Base-by-base conservation (phyloP, 2,329 filamentous ascomycete species). In the Bretziella fagacearum region DNA sequence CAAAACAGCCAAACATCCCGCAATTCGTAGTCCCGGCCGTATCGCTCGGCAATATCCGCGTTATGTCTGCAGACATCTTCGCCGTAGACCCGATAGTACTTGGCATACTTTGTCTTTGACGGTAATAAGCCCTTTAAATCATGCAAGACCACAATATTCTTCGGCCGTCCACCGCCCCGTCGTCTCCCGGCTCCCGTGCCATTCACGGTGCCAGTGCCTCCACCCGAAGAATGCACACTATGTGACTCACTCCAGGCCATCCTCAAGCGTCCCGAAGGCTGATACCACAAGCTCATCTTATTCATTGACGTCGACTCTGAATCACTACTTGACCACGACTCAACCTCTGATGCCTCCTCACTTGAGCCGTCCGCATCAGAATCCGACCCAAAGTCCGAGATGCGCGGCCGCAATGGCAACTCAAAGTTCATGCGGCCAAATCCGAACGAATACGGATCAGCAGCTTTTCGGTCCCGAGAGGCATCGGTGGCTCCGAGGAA, bases 31-130 rank as follows among this genome's bases (percentile, higher is more conserved):
- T 41, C 35, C 4, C 76, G 73, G 3, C 80, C 83, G 54, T 81
- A 71, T 52, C 75, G 78, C 54, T 77, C 70, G 6, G 89, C 87
- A 39, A 93, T 77, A 1, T 65, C 63, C 6, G 86, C 84, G 59
- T 98, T 98, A 56, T 93, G 81, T 37, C 74, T 69, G 60, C 89
- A 96, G 3, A 94, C 77, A 30, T 81, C 73, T 51, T 86, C 77
- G 3, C 86, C 86, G 58, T 91, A 87, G 11, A 95, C 81, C 20
- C 72, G 73, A 61, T 96, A 98, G 53, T 82, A 74, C 49, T 76
- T 67, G 2, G 86, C 91, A 52, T 95, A 71, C 47, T 77, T 70
- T 50, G 71, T 71, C 59, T 86, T 91, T 2, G 84, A 81, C 0
- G 87, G 87, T n/a, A 94, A 63, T 10, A 85, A 60, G 41, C 73